Percentiles rank a stretch among this genome's conserved stretches.
These are phyloP conservation scores for Saccharum officinarum DNA, from an alignment of 176 grass and related monocot species.

Conservation along the genomic window DNA sequence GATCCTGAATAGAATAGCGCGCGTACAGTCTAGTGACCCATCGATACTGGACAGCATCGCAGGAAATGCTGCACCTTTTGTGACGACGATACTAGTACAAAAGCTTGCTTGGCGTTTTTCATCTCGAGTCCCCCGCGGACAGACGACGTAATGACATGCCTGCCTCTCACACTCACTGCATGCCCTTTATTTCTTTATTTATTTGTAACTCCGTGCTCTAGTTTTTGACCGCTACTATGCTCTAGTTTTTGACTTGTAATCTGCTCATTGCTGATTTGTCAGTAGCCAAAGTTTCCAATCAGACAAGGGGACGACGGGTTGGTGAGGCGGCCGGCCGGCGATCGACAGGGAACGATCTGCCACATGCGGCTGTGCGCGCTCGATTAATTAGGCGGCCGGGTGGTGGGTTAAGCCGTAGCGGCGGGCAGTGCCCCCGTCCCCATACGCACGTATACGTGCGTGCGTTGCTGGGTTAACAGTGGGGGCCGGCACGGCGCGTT, in stretches of 20 bases:
- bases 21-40: conserved; percentile 36
- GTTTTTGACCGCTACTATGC: conserved; percentile 26
- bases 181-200: too few relatives aligned
- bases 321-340: not conserved
- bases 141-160: not conserved
- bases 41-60: conserved; percentile 71
- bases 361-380: conserved; percentile 13
- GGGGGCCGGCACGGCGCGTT: not conserved
- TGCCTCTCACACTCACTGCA: too few relatives aligned
- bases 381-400: conserved; percentile 5
- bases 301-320: not conserved
- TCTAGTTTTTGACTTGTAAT: too few relatives aligned
- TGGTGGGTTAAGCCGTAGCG: not conserved
- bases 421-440: not conserved
- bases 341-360: not conserved
- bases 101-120: conserved; percentile 19
- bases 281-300: not conserved
- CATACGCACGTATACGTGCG: not conserved
- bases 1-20: conserved; percentile 47
- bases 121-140: conserved; percentile 30
- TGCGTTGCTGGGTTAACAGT: not conserved
- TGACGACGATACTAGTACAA: conserved; percentile 41
- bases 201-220: too few relatives aligned
- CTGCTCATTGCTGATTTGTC: not conserved
- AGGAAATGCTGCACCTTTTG: conserved; percentile 90